phyloP scores from a whole-genome alignment of 139 green algal genomes.

The Nannochloris sp. region DNA sequence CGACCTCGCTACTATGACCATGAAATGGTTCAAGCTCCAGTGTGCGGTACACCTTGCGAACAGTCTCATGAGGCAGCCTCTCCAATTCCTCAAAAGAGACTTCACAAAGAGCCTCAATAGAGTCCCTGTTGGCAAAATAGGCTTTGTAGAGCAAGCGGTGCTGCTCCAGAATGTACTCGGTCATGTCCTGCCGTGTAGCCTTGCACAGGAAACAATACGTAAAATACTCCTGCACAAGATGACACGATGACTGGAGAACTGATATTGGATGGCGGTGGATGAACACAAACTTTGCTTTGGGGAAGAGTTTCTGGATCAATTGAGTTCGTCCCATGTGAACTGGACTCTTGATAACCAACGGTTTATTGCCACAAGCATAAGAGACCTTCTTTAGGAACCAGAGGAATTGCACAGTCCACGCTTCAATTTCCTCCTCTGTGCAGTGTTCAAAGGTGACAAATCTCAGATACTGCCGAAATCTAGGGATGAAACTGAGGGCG shows the following conservation, averaged over 20 bases:
- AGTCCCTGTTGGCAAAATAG: conserved; percentile 18
- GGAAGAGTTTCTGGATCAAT: conserved; percentile 44
- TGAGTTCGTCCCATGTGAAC: conserved; percentile 49
- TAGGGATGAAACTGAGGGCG: conserved; percentile 38
- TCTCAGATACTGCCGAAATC: conserved; percentile 2
- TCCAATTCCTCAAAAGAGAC: conserved; percentile 47
- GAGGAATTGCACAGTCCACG: conserved; percentile 33
- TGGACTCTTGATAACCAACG: conserved; percentile 57
- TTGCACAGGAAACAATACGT: conserved; percentile 44
- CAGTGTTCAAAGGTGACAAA: conserved; percentile 25
- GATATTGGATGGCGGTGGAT: conserved; percentile 51
- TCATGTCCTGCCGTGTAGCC: conserved; percentile 21
- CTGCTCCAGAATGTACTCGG: conserved; percentile 47
- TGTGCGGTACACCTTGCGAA: conserved; percentile 33
- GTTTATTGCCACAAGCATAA: conserved; percentile 14
- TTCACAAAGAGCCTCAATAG: conserved; percentile 28
- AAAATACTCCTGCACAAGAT: conserved; percentile 53
- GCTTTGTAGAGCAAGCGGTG: conserved; percentile 32
- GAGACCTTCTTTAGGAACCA: conserved; percentile 46
- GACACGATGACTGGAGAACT: neutral
- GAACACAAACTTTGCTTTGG: conserved; percentile 47
- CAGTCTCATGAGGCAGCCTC: conserved; percentile 23
- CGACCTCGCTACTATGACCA: neutral
- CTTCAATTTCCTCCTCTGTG: conserved; percentile 3
- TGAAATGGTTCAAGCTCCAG: conserved; percentile 26